Conservation (phyloP, 1,284 basidiomycete genomes). For the Filobasidium uniguttulatum region DNA sequence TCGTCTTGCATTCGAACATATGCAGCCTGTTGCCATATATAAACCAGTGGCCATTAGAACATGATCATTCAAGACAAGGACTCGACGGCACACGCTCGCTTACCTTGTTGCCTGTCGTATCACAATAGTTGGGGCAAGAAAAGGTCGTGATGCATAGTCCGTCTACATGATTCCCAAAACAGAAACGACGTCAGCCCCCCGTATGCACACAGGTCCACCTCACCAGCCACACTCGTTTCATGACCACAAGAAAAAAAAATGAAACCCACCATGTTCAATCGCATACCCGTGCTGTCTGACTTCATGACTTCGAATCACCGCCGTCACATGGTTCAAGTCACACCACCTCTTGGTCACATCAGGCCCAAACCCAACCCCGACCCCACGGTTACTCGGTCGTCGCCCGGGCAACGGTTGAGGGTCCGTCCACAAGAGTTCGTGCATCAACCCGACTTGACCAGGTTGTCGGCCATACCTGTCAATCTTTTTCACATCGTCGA, state of each 20-base stretch:
- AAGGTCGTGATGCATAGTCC: constrained; percentile 39
- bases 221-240: neutral
- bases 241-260: neutral
- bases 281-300: constrained; percentile 64
- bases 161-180: constrained; percentile 14
- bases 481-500: constrained; percentile 83
- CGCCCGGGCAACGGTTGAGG: constrained; percentile 82
- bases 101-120: constrained; percentile 39
- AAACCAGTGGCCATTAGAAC: neutral
- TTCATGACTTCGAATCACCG: constrained; percentile 91
- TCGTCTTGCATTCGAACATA: constrained; percentile 69
- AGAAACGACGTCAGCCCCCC: constrained; percentile 10
- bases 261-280: constrained; percentile 47
- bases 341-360: constrained; percentile 85
- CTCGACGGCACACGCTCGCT: constrained; percentile 30
- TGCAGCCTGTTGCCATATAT: constrained; percentile 1
- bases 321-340: constrained; percentile 68
- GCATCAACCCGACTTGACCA: constrained; percentile 90
- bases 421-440: constrained; percentile 82
- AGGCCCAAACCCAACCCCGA: constrained; percentile 90
- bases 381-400: constrained; percentile 91
- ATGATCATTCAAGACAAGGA: neutral
- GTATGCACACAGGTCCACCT: no score
- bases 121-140: constrained; percentile 37
- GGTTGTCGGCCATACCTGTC: constrained; percentile 80